Percentiles rank a stretch among this genome's conserved stretches.
Evolutionary conservation across 140 eudicot species (phyloP).

Genomic region (Erigeron philadelphicus): DNA sequence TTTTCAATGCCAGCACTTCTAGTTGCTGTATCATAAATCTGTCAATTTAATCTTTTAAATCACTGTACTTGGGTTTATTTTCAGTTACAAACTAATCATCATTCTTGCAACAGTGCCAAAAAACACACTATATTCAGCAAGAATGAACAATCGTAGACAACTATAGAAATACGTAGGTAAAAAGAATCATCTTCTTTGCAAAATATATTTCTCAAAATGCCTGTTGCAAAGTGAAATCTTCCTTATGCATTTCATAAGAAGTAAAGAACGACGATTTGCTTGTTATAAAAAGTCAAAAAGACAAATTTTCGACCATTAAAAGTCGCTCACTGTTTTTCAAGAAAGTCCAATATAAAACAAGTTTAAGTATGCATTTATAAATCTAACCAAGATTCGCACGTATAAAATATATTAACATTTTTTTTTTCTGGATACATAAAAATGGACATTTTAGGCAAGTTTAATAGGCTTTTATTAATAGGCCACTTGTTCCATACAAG

Average conservation of each 20-base stretch:
- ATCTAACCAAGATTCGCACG: slow-evolving; percentile 17
- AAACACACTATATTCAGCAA: not conserved
- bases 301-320: not conserved
- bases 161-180: not conserved
- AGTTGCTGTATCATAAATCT: slow-evolving; percentile 15
- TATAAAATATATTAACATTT: slow-evolving; percentile 16
- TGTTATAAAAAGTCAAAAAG: not conserved
- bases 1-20: slow-evolving; percentile 18
- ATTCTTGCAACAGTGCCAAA: slow-evolving; percentile 11
- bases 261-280: not conserved
- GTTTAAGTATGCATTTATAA: slow-evolving; percentile 20
- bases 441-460: slow-evolving; percentile 8
- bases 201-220: not conserved
- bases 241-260: not conserved
- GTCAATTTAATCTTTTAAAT: not conserved
- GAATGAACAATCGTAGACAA: slow-evolving; percentile 6
- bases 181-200: not conserved
- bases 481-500: slow-evolving; percentile 32
- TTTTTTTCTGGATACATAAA: slow-evolving; percentile 13
- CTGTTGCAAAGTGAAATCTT: not conserved
- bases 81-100: not conserved
- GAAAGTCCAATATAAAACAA: slow-evolving; percentile 6
- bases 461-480: slow-evolving; percentile 5
- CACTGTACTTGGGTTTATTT: not conserved
- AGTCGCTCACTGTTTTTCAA: not conserved